phyloP scores from a whole-genome alignment of 129 eudicot species.

The Smallanthus sonchifolius region DNA sequence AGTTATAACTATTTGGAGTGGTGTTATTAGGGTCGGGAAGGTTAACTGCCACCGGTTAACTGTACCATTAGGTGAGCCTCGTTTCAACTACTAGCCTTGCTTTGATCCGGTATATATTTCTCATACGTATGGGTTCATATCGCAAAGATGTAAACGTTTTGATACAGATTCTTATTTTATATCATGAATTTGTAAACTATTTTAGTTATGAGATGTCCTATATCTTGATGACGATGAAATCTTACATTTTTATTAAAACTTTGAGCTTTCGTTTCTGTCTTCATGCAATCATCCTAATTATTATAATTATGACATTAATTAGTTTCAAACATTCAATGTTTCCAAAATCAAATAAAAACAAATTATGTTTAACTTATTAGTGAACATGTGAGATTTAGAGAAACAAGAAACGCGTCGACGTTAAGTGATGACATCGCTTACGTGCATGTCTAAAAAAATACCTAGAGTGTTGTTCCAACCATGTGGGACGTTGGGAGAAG shows the following conservation, averaged over 20 bases:
- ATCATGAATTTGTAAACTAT: no score
- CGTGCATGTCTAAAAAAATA: conserved; percentile 4
- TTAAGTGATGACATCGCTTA: not conserved
- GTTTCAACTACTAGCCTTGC: no score
- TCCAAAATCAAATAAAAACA: not conserved
- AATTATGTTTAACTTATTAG: conserved; percentile 14
- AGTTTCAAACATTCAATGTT: conserved; percentile 3
- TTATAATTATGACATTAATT: not conserved
- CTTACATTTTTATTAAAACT: not conserved
- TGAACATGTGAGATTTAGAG: conserved; percentile 13
- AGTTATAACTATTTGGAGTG: not conserved
- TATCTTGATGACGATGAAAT: no score
- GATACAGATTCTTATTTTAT: no score
- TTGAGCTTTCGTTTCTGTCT: not conserved
- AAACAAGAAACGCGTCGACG: conserved; percentile 20
- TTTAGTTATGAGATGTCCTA: no score
- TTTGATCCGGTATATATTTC: no score
- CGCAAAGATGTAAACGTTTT: no score
- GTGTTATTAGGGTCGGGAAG: not conserved
- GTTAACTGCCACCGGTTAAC: not conserved
- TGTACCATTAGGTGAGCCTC: no score
- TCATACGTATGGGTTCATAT: no score
- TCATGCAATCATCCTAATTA: not conserved
- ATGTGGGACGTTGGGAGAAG: not conserved
- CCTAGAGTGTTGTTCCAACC: conserved; percentile 1